phyloP scores from a whole-genome alignment of 768 basidiomycete genomes.

The Lactarius evosmus region DNA sequence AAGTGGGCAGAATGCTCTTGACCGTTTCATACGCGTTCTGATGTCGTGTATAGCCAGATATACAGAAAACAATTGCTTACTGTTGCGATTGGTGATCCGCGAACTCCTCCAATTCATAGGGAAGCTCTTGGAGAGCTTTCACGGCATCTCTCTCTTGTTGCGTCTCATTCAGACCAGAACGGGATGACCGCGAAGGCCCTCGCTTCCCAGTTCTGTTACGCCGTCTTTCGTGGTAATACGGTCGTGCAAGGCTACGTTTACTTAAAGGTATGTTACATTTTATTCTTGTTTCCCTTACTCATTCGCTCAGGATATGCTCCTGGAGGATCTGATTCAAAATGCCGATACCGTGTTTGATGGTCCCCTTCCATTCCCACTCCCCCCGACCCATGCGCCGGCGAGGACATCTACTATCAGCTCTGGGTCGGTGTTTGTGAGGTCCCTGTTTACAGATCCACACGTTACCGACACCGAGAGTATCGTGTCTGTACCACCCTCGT shows the following conservation, averaged over 20 bases:
- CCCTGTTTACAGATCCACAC: too few relatives aligned
- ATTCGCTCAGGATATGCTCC: conserved; percentile 53
- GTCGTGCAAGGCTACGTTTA: conserved; percentile 77
- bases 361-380: conserved; percentile 54
- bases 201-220: conserved; percentile 84
- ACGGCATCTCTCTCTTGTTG: conserved; percentile 78
- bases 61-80: conserved; percentile 60
- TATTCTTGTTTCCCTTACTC: background rate
- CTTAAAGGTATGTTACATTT: conserved; percentile 53
- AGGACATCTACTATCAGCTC: too few relatives aligned
- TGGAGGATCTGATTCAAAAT: conserved; percentile 83
- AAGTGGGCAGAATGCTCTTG: conserved; percentile 17
- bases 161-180: conserved; percentile 63
- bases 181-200: conserved; percentile 95
- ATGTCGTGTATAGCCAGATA: conserved; percentile 57
- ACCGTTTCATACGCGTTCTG: background rate
- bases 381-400: too few relatives aligned
- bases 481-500: too few relatives aligned
- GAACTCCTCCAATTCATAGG: conserved; percentile 81
- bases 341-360: conserved; percentile 67
- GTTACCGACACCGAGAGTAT: too few relatives aligned
- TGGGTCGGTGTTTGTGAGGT: too few relatives aligned
- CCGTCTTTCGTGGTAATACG: conserved; percentile 91
- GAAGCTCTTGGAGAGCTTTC: conserved; percentile 75
- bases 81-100: conserved; percentile 80